Percentiles rank a stretch among this genome's conserved stretches.
These are phyloP conservation scores for Acorus gramineus DNA, from an alignment of 106 monocot species.

Conservation along the genomic window DNA sequence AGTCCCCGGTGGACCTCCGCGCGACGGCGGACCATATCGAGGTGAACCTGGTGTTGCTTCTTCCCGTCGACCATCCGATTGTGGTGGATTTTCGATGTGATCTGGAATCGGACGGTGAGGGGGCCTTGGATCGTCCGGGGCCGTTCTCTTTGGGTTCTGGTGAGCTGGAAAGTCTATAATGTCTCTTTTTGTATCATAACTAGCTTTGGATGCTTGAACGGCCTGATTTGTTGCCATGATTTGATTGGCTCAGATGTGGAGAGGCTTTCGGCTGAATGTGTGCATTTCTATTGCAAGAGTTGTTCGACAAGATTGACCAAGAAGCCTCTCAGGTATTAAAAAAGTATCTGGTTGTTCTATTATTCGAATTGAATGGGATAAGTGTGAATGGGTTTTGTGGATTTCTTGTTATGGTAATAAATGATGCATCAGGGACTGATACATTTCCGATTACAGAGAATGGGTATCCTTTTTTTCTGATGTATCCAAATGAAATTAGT, in stretches of 20 bases:
- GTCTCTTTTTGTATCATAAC: too few species aligned
- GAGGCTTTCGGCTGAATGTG: conserved; percentile 38
- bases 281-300: conserved; percentile 69
- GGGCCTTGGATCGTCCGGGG: neutral
- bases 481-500: too few species aligned
- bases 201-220: too few species aligned
- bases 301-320: conserved; percentile 71
- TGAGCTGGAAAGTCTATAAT: conserved; percentile 5
- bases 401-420: neutral
- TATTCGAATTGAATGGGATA: conserved; percentile 1
- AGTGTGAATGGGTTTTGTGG: neutral
- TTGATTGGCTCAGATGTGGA: conserved; percentile 35
- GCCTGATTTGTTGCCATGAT: neutral
- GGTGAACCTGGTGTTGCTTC: conserved; percentile 29
- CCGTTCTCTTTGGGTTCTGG: conserved; percentile 34
- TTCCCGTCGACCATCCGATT: conserved; percentile 45
- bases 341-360: conserved; percentile 2
- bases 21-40: conserved; percentile 36
- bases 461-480: too few species aligned
- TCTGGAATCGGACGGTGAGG: neutral
- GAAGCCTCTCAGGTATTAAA: conserved; percentile 54
- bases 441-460: too few species aligned
- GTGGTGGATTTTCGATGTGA: conserved; percentile 4
- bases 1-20: conserved; percentile 2
- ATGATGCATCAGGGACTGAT: too few species aligned